Base-by-base conservation (phyloP, 768 basidiomycete genomes). In the Exsudoporus frostii region DNA sequence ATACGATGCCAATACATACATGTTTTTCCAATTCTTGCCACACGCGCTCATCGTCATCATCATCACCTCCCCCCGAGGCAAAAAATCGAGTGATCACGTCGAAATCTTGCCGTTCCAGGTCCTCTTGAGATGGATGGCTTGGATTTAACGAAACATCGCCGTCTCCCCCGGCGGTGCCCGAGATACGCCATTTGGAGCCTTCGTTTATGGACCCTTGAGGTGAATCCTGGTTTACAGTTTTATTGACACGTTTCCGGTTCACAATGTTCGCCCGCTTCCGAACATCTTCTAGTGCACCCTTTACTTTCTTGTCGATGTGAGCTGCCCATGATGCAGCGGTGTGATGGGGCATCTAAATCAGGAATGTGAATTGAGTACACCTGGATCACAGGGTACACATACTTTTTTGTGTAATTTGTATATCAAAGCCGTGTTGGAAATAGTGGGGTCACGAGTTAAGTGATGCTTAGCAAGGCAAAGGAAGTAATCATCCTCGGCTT, bases 291-390 rank as follows among this genome's bases (percentile, higher is more conserved):
- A 86, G 53, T 37, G 74, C 67, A 10, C 71, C 62, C 22, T 67
- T 68, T 10, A 74, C 36, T 48, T 65, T 63, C 47, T 54, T 55
- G 29, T 57, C 40, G 19, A 82, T 45, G 43, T 76, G 73, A n/a
- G 60, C 63, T 30, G 49, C 57, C 85, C 85, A 88, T 14, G 84
- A 85, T 8, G 32, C 62, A 6, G 59, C 13, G 3, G 74, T 59
- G 63, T 88, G 88, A 57, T 83, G 79, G 25, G 84, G 79, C 73
- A 88, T 73, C 88, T 89, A 51, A 11, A 39, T 34, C n/a, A 10
- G 7, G 22, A 27, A 30, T 5, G n/a, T 58, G 8, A 58, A 36
- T 39, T 10, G 10, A 43, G 15, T 13, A 32, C 17, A 38, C 7
- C 13, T 24, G 15, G 33, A 33, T 34, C 15, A 45, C 7, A 17